A percentile compares a stretch with the other conserved stretches of the same genome.
Conservation (phyloP, 2,329 filamentous ascomycete genomes). For the Arthrobotrys conoides region DNA sequence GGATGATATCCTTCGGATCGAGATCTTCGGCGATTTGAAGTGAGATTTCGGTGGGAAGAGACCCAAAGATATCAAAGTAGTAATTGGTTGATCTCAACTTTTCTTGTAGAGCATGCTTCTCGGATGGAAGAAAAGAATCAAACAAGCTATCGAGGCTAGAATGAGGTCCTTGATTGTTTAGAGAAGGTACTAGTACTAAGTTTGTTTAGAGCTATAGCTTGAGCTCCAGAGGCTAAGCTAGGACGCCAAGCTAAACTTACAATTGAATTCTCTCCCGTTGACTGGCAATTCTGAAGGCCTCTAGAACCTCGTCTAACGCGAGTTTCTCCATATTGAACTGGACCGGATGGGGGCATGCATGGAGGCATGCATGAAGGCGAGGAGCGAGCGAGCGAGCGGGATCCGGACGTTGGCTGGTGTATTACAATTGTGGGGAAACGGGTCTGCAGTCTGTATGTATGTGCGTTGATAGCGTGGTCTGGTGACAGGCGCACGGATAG, state of each 20-base stretch:
- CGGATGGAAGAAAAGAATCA: constrained; percentile 29
- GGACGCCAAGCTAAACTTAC: constrained; percentile 18
- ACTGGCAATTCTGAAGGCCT: constrained; percentile 14
- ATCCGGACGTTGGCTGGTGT: background rate
- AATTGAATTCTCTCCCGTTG: constrained; percentile 26
- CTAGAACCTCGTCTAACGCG: constrained; percentile 31
- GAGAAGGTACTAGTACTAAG: background rate
- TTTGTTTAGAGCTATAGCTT: background rate
- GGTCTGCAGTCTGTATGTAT: background rate
- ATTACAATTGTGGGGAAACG: constrained; percentile 15
- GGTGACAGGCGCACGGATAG: constrained; percentile 17
- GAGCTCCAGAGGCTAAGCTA: background rate
- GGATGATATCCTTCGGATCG: constrained; percentile 32
- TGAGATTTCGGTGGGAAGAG: constrained; percentile 34
- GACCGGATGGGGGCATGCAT: too few relatives aligned
- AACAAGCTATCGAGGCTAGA: constrained; percentile 26
- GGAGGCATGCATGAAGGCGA: constrained; percentile 22
- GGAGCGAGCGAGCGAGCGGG: background rate
- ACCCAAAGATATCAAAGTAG: constrained; percentile 45
- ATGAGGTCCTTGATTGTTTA: too few relatives aligned
- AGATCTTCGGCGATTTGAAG: constrained; percentile 43
- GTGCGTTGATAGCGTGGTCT: background rate
- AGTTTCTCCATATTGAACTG: constrained; percentile 3
- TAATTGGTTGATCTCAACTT: constrained; percentile 17
- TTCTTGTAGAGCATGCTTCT: constrained; percentile 36